Evolutionary conservation across 2,329 filamentous ascomycete genomes (phyloP).

Genomic region (Furcasterigmium sp.): DNA sequence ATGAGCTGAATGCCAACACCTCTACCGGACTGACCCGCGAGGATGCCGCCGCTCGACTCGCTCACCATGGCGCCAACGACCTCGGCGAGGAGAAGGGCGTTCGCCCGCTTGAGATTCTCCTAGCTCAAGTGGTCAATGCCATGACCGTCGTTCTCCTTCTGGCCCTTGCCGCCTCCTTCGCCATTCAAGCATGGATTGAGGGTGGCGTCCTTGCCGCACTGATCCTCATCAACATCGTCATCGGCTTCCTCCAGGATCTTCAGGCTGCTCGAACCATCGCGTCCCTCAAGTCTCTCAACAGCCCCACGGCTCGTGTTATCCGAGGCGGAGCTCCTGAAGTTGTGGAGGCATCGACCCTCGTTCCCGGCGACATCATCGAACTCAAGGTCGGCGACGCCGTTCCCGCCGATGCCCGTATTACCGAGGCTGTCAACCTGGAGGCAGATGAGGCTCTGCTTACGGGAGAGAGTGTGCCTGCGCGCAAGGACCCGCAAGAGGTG

Average conservation of each 20-base stretch:
- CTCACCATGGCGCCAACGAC: constrained; percentile 54
- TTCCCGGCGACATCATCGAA: constrained; percentile 49
- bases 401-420: constrained; percentile 47
- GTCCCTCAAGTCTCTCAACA: constrained; percentile 27
- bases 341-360: constrained; percentile 30
- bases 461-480: constrained; percentile 53
- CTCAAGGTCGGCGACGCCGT: constrained; percentile 49
- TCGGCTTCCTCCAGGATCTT: constrained; percentile 39
- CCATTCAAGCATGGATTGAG: constrained; percentile 46
- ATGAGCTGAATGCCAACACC: constrained; percentile 46
- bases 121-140: constrained; percentile 53
- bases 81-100: constrained; percentile 43
- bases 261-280: constrained; percentile 36
- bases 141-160: constrained; percentile 57
- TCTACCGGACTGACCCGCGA: constrained; percentile 46
- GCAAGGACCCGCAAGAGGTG: constrained; percentile 38
- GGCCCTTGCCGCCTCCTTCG: constrained; percentile 50
- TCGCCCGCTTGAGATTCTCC: constrained; percentile 49
- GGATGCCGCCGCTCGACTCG: constrained; percentile 46
- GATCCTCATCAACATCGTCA: constrained; percentile 46
- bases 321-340: constrained; percentile 27
- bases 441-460: constrained; percentile 59
- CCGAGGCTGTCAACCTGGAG: constrained; percentile 56
- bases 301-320: constrained; percentile 30
- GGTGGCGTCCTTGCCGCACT: constrained; percentile 44